phyloP scores from a whole-genome alignment of 2,329 filamentous ascomycete genomes.

The Neocucurbitaria cava region DNA sequence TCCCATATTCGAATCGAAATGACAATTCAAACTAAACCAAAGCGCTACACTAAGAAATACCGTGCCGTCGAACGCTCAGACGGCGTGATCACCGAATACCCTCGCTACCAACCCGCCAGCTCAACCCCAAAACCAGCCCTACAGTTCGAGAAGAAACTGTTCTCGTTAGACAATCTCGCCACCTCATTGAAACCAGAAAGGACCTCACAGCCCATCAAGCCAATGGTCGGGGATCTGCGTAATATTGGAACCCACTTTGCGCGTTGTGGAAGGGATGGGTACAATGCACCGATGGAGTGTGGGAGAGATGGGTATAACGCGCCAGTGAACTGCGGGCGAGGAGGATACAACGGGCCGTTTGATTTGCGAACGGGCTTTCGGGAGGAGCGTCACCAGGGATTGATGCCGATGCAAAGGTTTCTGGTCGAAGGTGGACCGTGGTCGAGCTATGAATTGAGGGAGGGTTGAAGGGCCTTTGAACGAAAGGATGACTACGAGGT shows the following conservation, averaged over 20 bases:
- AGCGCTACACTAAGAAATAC: constrained; percentile 12
- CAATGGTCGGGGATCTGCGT: not conserved
- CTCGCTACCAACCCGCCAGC: constrained; percentile 16
- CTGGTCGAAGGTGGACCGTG: constrained; percentile 16
- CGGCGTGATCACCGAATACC: constrained; percentile 25
- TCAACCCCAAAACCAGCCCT: not conserved
- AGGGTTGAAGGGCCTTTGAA: not conserved
- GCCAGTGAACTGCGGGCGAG: not conserved
- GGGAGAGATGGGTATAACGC: constrained; percentile 9
- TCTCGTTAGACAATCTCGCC: not conserved
- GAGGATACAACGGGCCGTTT: not conserved
- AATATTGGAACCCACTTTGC: not conserved
- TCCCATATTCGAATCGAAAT: constrained; percentile 5
- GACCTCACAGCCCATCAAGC: not conserved
- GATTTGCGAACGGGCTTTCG: not conserved
- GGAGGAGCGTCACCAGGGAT: not conserved
- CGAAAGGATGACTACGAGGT: no score
- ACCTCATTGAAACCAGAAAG: not conserved
- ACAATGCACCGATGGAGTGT: not conserved
- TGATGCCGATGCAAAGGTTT: constrained; percentile 16
- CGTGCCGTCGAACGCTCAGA: constrained; percentile 19
- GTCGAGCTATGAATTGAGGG: not conserved
- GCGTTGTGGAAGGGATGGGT: constrained; percentile 2
- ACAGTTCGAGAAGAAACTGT: constrained; percentile 4
- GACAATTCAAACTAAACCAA: constrained; percentile 1